Percentiles rank a stretch among this genome's conserved stretches.
phyloP scores from a whole-genome alignment of 2,329 filamentous ascomycete species.

The Rhynchosporium agropyri region DNA sequence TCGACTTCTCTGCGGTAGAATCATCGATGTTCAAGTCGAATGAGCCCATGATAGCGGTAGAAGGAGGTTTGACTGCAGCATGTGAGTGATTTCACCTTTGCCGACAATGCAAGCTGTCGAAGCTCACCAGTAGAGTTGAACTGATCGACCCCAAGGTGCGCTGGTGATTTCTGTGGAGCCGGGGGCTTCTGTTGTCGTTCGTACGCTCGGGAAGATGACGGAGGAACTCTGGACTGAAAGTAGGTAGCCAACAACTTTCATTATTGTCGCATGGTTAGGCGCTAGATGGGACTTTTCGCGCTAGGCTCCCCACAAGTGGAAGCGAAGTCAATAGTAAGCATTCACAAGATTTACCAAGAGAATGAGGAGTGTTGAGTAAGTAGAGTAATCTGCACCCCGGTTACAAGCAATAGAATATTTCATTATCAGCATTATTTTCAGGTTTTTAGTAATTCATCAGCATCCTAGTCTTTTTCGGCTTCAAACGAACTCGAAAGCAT shows the following conservation, averaged over 20 bases:
- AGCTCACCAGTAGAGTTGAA: not conserved
- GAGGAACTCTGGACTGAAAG: too few relatives aligned
- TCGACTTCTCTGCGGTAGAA: not conserved
- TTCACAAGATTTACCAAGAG: not conserved
- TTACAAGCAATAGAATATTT: not conserved
- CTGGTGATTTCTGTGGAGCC: not conserved
- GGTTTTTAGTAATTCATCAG: not conserved
- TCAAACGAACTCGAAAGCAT: slow-evolving; percentile 44
- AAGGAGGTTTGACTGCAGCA: not conserved
- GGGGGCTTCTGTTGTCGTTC: not conserved
- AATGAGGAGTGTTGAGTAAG: too few relatives aligned
- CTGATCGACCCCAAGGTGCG: not conserved
- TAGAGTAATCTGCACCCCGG: too few relatives aligned
- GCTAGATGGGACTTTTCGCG: not conserved
- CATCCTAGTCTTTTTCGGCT: not conserved
- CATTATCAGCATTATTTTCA: not conserved
- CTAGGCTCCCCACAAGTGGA: not conserved
- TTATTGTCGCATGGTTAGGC: too few relatives aligned
- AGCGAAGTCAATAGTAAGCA: slow-evolving; percentile 1
- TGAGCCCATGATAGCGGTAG: not conserved
- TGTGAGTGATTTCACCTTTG: not conserved
- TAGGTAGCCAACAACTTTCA: too few relatives aligned
- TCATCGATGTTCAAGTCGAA: not conserved
- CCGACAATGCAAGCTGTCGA: not conserved
- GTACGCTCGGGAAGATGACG: not conserved